A percentile compares a stretch with the other conserved stretches of the same genome.
phyloP scores from a whole-genome alignment of 805 yeast species.

The Yarrowia phangngaensis region DNA sequence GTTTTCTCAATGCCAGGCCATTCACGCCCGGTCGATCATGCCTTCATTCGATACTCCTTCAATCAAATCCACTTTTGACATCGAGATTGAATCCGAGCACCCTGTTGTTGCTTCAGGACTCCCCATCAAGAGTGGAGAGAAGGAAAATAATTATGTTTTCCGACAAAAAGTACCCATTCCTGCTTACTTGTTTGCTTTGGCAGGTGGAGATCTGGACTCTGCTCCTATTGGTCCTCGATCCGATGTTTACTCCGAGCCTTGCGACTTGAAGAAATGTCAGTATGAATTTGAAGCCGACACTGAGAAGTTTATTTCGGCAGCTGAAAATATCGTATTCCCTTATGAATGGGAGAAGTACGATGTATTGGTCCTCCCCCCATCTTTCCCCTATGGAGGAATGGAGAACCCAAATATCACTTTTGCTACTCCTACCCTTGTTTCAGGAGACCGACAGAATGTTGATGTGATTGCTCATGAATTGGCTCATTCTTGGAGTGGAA shows the following conservation, averaged over 20 bases:
- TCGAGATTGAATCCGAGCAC: constrained; percentile 56
- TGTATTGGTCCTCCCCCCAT: constrained; percentile 71
- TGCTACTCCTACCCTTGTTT: constrained; percentile 82
- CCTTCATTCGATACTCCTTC: constrained; percentile 93
- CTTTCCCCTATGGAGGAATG: constrained; percentile 90
- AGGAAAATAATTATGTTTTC: constrained; percentile 46
- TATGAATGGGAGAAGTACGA: constrained; percentile 86
- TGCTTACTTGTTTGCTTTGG: constrained; percentile 75
- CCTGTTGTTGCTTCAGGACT: constrained; percentile 72
- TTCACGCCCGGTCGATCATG: constrained; percentile 80
- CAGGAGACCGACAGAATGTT: constrained; percentile 80
- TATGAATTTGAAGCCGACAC: constrained; percentile 74
- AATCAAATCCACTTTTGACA: constrained; percentile 61
- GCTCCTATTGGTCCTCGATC: constrained; percentile 83
- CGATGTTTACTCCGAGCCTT: constrained; percentile 73
- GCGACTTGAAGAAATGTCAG: constrained; percentile 60
- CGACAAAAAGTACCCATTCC: constrained; percentile 82
- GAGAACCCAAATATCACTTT: constrained; percentile 89
- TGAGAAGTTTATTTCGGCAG: constrained; percentile 72
- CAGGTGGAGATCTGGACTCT: constrained; percentile 70
- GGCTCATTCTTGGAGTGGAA: constrained; percentile 92
- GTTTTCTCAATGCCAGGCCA: constrained; percentile 89
- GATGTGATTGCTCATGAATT: constrained; percentile 91
- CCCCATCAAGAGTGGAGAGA: constrained; percentile 26
- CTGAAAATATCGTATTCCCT: constrained; percentile 69